phyloP scores from a whole-genome alignment of 805 yeast species.

The Yamadazyma nakazawae region DNA sequence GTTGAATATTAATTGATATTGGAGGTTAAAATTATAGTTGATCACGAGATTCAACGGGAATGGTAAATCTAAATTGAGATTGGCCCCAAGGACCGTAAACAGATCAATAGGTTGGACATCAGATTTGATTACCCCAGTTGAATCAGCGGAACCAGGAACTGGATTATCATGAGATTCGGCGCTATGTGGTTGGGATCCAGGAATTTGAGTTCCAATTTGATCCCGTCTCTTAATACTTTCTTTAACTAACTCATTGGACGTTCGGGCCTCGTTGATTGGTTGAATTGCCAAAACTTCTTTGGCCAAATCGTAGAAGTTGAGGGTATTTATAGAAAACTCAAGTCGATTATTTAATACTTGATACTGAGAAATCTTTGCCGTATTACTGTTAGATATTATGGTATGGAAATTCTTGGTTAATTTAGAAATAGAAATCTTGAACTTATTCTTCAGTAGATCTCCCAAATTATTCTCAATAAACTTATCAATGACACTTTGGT shows the following conservation, averaged over 20 bases:
- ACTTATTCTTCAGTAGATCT: constrained; percentile 50
- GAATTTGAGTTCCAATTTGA: background rate
- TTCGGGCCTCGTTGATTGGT: constrained; percentile 40
- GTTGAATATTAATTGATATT: constrained; percentile 78
- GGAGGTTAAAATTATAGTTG: constrained; percentile 64
- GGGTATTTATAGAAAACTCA: constrained; percentile 40
- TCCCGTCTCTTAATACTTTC: constrained; percentile 40
- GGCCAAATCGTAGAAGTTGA: constrained; percentile 43
- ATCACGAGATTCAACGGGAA: constrained; percentile 82
- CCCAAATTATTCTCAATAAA: constrained; percentile 49
- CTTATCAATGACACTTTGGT: constrained; percentile 47
- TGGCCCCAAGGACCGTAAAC: constrained; percentile 49
- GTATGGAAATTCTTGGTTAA: constrained; percentile 21
- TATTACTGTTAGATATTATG: constrained; percentile 3
- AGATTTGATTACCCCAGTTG: constrained; percentile 6
- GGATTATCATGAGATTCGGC: constrained; percentile 3
- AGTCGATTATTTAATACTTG: constrained; percentile 15
- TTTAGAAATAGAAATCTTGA: constrained; percentile 27
- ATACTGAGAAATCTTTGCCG: background rate
- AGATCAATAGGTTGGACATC: constrained; percentile 32
- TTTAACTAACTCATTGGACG: constrained; percentile 20
- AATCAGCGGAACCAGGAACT: background rate
- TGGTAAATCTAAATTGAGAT: constrained; percentile 63
- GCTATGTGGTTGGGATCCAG: constrained; percentile 13
- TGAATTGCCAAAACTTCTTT: constrained; percentile 51